Percentiles rank a stretch among this genome's conserved stretches.
phyloP scores from a whole-genome alignment of 2,329 filamentous ascomycete genomes.

The Curvularia sp. region DNA sequence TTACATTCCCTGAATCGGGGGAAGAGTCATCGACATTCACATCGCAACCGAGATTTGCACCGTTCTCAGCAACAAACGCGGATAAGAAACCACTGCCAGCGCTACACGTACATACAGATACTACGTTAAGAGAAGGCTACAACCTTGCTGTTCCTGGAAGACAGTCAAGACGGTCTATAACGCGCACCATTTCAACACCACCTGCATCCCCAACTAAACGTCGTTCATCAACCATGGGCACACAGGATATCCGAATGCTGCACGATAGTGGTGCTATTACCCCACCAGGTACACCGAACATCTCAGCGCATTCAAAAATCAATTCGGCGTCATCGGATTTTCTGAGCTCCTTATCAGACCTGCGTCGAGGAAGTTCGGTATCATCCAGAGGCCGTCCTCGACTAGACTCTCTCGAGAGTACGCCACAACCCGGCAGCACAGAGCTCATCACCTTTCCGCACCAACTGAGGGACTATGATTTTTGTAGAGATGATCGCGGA shows the following conservation, averaged over 20 bases:
- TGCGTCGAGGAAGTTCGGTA: conserved; percentile 33
- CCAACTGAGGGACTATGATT: conserved; percentile 37
- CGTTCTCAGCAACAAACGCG: conserved; percentile 1
- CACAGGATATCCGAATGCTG: conserved; percentile 16
- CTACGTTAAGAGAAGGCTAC: conserved; percentile 15
- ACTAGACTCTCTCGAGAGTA: conserved; percentile 24
- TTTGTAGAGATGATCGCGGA: conserved; percentile 31
- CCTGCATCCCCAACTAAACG: conserved; percentile 36
- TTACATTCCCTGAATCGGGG: conserved; percentile 14
- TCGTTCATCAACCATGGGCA: conserved; percentile 27
- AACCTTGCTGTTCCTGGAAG: conserved; percentile 11
- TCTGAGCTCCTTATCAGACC: conserved; percentile 24
- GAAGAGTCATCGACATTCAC: conserved; percentile 3
- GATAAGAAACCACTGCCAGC: conserved; percentile 20
- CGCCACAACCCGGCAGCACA: conserved; percentile 29
- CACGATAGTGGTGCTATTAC: conserved; percentile 34
- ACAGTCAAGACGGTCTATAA: conserved; percentile 9
- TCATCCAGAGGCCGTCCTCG: conserved; percentile 21
- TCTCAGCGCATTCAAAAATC: conserved; percentile 27
- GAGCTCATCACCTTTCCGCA: conserved; percentile 35
- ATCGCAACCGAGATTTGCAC: conserved; percentile 4
- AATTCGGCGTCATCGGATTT: conserved; percentile 31
- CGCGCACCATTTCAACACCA: conserved; percentile 31
- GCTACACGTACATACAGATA: conserved; percentile 22
- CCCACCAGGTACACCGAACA: conserved; percentile 41